Base-by-base conservation (phyloP, 1,284 basidiomycete genomes). In the Trametes polyzona region DNA sequence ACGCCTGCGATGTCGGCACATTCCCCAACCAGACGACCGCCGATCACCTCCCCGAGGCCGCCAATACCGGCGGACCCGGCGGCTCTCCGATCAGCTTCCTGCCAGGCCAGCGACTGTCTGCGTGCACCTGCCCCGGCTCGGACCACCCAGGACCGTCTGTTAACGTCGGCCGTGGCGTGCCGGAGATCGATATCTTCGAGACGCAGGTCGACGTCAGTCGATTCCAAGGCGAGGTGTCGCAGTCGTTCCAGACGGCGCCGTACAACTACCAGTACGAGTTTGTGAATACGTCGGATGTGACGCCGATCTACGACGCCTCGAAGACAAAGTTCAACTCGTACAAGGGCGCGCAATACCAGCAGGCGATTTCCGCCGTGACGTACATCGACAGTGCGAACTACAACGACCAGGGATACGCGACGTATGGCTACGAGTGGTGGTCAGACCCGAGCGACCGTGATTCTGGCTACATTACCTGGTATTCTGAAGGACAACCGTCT, bases 1-100 rank as follows among this genome's bases (percentile, higher is more conserved):
- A 86, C 65, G 67, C 75, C 1, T 96, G 92, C 69, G 93, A 93
- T 70, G 63, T 92, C 24, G 96, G 96, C 7, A 96, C 95, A 0
- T 85, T 91, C 72, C 84, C 88, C 16, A 90, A 89, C 66, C 92
- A 94, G 72, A 90, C 86, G 10, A 71, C 71, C 39, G 72, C 71
- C 29, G 78, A 83, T 57, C 79, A 81, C 1, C 76, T 71, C n/a
- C 88, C 86, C 16, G 67, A 74, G 17, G 77, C 73, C 6, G 77
- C 74, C 62, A 79, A 73, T 63, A 89, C 81, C 10, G 84, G 78
- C 50, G 82, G 76, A 64, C 63, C 33, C 53, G 75, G 40, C 72
- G 87, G 76, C 33, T 71, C 67, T 0, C 73, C 71, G 21, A 67
- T 76, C 47, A 74, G 73, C 56, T 74, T 82, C 78, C 76, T 86